phyloP scores from a whole-genome alignment of 164 flowering plant genomes.

The Cinnamomum chago region DNA sequence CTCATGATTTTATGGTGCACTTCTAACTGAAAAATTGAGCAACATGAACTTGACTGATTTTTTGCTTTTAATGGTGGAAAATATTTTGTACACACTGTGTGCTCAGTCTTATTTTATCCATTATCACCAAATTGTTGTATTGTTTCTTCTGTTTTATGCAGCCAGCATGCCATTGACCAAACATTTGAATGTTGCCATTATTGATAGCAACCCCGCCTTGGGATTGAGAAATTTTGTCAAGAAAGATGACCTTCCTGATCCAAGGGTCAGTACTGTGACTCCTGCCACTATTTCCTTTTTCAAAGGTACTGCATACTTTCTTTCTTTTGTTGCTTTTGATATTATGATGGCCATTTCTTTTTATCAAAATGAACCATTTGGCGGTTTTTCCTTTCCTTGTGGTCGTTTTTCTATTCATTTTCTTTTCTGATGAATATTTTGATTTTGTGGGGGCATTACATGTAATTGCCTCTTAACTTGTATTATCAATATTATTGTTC shows the following conservation, averaged over 20 bases:
- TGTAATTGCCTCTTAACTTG: too few species aligned
- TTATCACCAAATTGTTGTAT: neutral
- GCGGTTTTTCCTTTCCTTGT: neutral
- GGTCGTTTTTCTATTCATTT: neutral
- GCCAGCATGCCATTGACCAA: slow-evolving; percentile 79
- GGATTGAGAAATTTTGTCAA: slow-evolving; percentile 31
- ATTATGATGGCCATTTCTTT: neutral
- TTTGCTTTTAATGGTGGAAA: neutral
- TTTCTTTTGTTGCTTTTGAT: neutral
- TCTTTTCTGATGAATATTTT: neutral
- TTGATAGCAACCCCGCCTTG: slow-evolving; percentile 86
- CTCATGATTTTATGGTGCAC: neutral
- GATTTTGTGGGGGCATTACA: too few species aligned
- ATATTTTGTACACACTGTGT: neutral
- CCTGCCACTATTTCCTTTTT: slow-evolving; percentile 85
- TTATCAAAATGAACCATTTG: neutral
- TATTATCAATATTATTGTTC: too few species aligned
- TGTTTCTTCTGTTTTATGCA: slow-evolving; percentile 3
- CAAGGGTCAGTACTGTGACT: slow-evolving; percentile 95
- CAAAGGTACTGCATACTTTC: slow-evolving; percentile 49
- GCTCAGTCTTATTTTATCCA: neutral
- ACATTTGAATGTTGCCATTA: slow-evolving; percentile 75
- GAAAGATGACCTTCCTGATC: slow-evolving; percentile 78
- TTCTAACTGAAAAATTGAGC: neutral
- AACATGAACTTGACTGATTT: neutral